A percentile compares a stretch with the other conserved stretches of the same genome.
Conservation (phyloP, 179 eudicot species). For the Heliamphora pulchella region DNA sequence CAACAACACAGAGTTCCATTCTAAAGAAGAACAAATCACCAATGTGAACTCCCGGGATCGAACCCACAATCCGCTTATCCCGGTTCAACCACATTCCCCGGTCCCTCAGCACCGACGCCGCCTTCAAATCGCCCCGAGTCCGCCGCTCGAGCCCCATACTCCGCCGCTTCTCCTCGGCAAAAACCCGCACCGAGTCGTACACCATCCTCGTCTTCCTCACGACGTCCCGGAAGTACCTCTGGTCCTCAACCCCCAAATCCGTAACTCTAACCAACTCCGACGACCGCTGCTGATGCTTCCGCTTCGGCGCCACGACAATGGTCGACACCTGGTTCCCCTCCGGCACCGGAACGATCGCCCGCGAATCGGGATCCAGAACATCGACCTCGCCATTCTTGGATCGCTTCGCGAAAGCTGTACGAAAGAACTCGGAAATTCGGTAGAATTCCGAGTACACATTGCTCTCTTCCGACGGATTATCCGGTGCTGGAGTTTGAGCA, state of each 20-base stretch:
- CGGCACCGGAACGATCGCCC: slow-evolving; percentile 51
- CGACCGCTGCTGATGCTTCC: slow-evolving; percentile 39
- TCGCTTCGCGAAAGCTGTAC: slow-evolving; percentile 35
- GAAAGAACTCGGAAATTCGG: slow-evolving; percentile 52
- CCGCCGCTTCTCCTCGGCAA: slow-evolving; percentile 41
- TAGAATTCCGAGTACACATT: slow-evolving; percentile 47
- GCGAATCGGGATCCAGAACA: slow-evolving; percentile 29
- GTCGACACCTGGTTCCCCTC: slow-evolving; percentile 10
- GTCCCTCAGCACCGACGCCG: slow-evolving; percentile 49
- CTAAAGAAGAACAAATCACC: slow-evolving; percentile 81
- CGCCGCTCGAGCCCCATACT: slow-evolving; percentile 27
- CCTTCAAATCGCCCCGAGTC: slow-evolving; percentile 53
- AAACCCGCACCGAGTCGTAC: slow-evolving; percentile 56
- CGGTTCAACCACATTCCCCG: slow-evolving; percentile 71
- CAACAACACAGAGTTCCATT: slow-evolving; percentile 87
- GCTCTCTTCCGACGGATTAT: slow-evolving; percentile 16
- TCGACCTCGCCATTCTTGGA: slow-evolving; percentile 3
- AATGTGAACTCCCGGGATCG: slow-evolving; percentile 67
- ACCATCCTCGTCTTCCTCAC: slow-evolving; percentile 62
- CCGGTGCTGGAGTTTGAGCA: too few species aligned
- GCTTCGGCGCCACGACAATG: slow-evolving; percentile 18
- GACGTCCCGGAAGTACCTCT: slow-evolving; percentile 53
- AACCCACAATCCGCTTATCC: slow-evolving; percentile 77
- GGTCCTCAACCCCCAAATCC: slow-evolving; percentile 46
- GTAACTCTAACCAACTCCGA: slow-evolving; percentile 73